Evolutionary conservation across 2,329 filamentous ascomycete species (phyloP), one percentile per base, ranked within the genome.

Genomic region (Calonectria pteridis): DNA sequence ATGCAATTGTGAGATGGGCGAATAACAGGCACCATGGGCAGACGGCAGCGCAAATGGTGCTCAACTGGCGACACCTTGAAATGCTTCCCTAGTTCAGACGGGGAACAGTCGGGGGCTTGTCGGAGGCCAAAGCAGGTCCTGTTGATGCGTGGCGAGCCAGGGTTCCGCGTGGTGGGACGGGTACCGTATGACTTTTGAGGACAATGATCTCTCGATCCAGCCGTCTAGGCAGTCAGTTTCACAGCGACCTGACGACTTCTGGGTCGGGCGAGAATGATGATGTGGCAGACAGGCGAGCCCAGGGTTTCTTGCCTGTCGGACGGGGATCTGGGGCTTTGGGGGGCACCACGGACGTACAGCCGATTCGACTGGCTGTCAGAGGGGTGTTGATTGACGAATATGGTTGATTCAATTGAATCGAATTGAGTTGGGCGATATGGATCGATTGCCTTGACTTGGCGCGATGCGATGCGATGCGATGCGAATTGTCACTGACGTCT

Each of bases 111-210:
- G 67, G 63, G 68, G 67, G 65, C 58, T 64, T 65, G 58, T 68
- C 55, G 55, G 73, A 67, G 66, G 66, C 67, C 66, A 64, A 64
- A 74, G 72, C 64, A 72, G 69, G 63, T 55, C 46, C 68, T 72
- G 50, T 66, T 53, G 51, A 75, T 70, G 67, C 75, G 59, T 72
- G 72, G 73, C 67, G 69, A 71, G 53, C 66, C 74, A 73, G 71
- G 70, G 67, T 75, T 77, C 76, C 73, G 72, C 72, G 77, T 70
- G 74, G 75, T 79, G 78, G 77, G 77, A 79, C 77, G 76, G 76
- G 66, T 65, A 79, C 78, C 78, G 78, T 80, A 80, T 79, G 78
- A 80, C 78, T 79, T 77, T 79, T 40, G 67, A 72, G 63, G 69
- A 71, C 69, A 76, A 78, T 77, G 74, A 75, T 69, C 73, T 76